These are phyloP conservation scores for Pholiota molesta DNA, from an alignment of 768 basidiomycete genomes.

Conservation along the genomic window DNA sequence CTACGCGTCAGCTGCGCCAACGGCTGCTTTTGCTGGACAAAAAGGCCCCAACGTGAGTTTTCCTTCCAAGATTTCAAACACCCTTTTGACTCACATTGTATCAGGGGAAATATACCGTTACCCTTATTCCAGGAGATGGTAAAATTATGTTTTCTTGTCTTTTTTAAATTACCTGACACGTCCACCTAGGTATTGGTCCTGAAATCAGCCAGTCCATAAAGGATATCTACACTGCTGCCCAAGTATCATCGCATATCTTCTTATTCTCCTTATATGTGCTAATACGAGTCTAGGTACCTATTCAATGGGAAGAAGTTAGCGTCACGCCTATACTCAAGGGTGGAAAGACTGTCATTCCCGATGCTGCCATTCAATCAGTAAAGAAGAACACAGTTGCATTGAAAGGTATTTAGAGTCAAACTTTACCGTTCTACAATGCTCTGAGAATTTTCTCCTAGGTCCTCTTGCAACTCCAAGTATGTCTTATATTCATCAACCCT, in stretches of 20 bases:
- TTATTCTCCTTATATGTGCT: slow-evolving; percentile 7
- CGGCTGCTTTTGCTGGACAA: slow-evolving; percentile 88
- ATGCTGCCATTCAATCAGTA: slow-evolving; percentile 85
- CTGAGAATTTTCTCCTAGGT: slow-evolving; percentile 44
- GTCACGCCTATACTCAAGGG: slow-evolving; percentile 92
- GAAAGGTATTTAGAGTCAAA: slow-evolving; percentile 65
- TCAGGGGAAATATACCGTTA: slow-evolving; percentile 96
- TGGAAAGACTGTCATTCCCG: slow-evolving; percentile 97
- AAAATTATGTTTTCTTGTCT: slow-evolving; percentile 22
- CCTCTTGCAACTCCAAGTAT: slow-evolving; percentile 96
- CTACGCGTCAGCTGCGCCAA: slow-evolving; percentile 80
- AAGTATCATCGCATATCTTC: slow-evolving; percentile 43
- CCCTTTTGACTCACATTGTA: neutral
- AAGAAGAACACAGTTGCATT: slow-evolving; percentile 97
- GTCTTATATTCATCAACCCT: slow-evolving; percentile 32
- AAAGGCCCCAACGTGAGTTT: slow-evolving; percentile 81
- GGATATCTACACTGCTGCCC: slow-evolving; percentile 87
- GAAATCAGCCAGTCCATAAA: slow-evolving; percentile 98
- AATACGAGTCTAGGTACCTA: slow-evolving; percentile 74
- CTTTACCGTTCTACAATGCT: neutral
- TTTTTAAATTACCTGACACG: slow-evolving; percentile 16
- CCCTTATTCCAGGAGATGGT: slow-evolving; percentile 97
- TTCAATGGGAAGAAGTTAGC: slow-evolving; percentile 99
- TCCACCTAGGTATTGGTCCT: slow-evolving; percentile 85
- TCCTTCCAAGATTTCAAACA: slow-evolving; percentile 1